Evolutionary conservation across 768 basidiomycete genomes (phyloP), one percentile per base, ranked within the genome.

Genomic region (Boletus vinaceobasis): DNA sequence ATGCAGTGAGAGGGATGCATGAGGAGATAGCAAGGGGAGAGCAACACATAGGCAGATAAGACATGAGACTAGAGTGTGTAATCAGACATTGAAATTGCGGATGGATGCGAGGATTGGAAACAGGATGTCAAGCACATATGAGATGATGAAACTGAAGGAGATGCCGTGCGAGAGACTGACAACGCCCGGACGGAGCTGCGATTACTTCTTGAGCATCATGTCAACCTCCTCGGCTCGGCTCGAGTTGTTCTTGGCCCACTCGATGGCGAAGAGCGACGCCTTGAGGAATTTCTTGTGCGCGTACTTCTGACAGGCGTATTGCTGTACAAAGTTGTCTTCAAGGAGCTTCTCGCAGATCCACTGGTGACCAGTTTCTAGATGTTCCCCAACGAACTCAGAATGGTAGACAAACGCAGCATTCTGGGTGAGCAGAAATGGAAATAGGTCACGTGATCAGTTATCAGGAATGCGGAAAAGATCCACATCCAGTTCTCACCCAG

Each of bases 251-350:
- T 76, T 81, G 42, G 88, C 87, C 86, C 86, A 89, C 52, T 87
- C 81, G 65, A 88, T 78, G 40, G 89, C 89, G 65, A 85, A 91
- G 37, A 81, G 71, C 19, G 88, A 86, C 31, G 89, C 96, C 73
- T 96, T 93, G 70, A 98, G 84, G 82, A 97, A 98, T 74, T 93
- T 95, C 85, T 95, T 97, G 80, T 90, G 83, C 43, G 93, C 85
- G 72, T 98, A 99, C 77, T 99, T 98, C 79, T 89, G 89, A 83
- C 85, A 95, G 37, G 94, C 87, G 73, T 93, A 93, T 62, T 87
- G 84, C 47, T 83, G 78, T n/a, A 83, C 77, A 71, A 98, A 98
- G 61, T 84, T 83, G 7, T 81, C 74, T 60, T 93, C 90, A 2
- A 81, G 77, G 43, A 99, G 79, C 69, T 91, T 88, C 70, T 93